Evolutionary conservation across 1,139 yeast genomes (phyloP), one percentile per base, ranked within the genome.

Genomic region (Hemisphaericaspora xylofermentans): DNA sequence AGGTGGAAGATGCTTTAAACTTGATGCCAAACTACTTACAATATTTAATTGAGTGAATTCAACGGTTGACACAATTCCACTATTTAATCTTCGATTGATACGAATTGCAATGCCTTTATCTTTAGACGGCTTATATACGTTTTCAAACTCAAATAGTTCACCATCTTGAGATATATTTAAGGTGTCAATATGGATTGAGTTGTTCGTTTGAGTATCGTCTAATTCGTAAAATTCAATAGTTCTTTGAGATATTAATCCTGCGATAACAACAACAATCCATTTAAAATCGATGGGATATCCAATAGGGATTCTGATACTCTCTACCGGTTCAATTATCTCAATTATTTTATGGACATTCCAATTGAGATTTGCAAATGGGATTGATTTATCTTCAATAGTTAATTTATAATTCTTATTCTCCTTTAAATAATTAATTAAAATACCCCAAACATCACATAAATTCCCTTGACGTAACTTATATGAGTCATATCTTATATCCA

Each of bases 391-490:
- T 62, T 54, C 28, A 14, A 31, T 31, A 8, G 8, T 12, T 2
- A 29, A 16, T 29, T 16, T 7, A 42, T 50, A 51, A 50, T 71
- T 68, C 38, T 71, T 43, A 9, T 50, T 50, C 4, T 59, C 40
- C 9, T 37, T 17, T 10, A 46, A 46, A 29, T 51, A 52, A 27
- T 60, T 52, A 14, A 69, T 47, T 8, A 38, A 31, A 12, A 71
- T 42, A 41, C 62, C 65, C 89, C 91, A 84, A 3, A 84, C 59
- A 60, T 84, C 94, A 51, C 79, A 73, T 42, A 84, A 60, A 48
- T 80, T 82, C 7, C 93, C 93, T 54, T 82, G 82, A 49, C 93
- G 67, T 16, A 83, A 52, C 51, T 78, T 80, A 59, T 82, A 84
- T 27, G 76, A 81, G 38, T 76, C 71, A 44, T 71, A 71, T 41